Evolutionary conservation across 2,329 filamentous ascomycete genomes (phyloP).

Genomic region (Aureobasidium subglaciale): DNA sequence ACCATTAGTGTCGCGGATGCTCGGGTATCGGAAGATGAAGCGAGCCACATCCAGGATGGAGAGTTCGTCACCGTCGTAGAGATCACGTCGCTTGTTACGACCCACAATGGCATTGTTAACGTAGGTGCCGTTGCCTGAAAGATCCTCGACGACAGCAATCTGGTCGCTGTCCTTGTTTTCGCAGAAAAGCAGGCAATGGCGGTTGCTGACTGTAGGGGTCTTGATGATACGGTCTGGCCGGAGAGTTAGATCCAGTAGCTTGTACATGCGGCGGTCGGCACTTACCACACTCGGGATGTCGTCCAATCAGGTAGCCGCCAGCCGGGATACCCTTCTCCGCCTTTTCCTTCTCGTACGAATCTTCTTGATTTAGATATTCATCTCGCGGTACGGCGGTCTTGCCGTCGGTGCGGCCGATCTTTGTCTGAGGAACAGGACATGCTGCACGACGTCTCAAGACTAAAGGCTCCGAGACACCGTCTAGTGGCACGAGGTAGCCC

Average conservation of each 20-base stretch:
- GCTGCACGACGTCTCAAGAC: slow-evolving; percentile 67
- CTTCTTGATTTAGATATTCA: slow-evolving; percentile 54
- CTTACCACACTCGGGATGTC: slow-evolving; percentile 89
- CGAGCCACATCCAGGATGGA: slow-evolving; percentile 76
- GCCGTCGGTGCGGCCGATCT: slow-evolving; percentile 31
- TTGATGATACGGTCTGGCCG: slow-evolving; percentile 60
- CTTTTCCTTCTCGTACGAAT: slow-evolving; percentile 52
- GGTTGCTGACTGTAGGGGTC: slow-evolving; percentile 77
- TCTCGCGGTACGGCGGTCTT: slow-evolving; percentile 41
- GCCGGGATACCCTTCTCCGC: slow-evolving; percentile 51
- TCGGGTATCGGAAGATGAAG: slow-evolving; percentile 88
- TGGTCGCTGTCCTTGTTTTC: slow-evolving; percentile 52
- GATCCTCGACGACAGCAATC: slow-evolving; percentile 76
- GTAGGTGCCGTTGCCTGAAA: slow-evolving; percentile 94
- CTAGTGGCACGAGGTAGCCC: slow-evolving; percentile 85
- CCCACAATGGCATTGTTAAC: slow-evolving; percentile 88
- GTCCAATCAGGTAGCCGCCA: slow-evolving; percentile 82
- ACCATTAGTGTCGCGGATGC: slow-evolving; percentile 61
- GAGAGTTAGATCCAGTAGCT: neutral
- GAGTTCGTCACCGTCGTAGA: slow-evolving; percentile 86
- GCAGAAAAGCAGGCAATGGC: slow-evolving; percentile 65
- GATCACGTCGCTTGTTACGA: slow-evolving; percentile 81
- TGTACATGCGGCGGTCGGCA: slow-evolving; percentile 18
- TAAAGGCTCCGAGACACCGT: slow-evolving; percentile 48
- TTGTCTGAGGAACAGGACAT: slow-evolving; percentile 53